These are phyloP conservation scores for Candida hungchunana DNA, from an alignment of 805 yeast species.

Conservation along the genomic window DNA sequence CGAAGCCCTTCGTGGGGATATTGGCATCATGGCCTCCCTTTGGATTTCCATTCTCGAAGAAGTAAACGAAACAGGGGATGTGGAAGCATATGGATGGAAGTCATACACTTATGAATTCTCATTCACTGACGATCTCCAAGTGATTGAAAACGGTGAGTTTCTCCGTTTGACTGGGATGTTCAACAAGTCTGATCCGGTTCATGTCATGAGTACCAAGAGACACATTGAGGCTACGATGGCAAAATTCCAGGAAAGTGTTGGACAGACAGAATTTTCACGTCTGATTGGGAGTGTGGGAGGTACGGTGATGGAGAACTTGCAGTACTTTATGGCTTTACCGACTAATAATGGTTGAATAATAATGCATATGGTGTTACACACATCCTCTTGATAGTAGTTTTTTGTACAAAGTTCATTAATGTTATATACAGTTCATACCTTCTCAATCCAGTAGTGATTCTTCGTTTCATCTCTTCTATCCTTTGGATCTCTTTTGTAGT, in stretches of 20 bases:
- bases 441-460: slow-evolving; percentile 27
- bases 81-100: slow-evolving; percentile 46
- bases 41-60: slow-evolving; percentile 68
- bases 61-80: slow-evolving; percentile 65
- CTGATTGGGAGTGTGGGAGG: too few relatives aligned
- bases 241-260: too few relatives aligned
- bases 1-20: slow-evolving; percentile 27
- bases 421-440: slow-evolving; percentile 18
- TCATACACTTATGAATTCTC: slow-evolving; percentile 30
- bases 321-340: slow-evolving; percentile 19
- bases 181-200: too few relatives aligned
- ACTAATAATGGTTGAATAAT: slow-evolving; percentile 6
- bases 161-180: too few relatives aligned
- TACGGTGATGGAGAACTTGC: too few relatives aligned
- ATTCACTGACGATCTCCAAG: slow-evolving; percentile 20
- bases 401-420: background rate
- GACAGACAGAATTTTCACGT: too few relatives aligned
- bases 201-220: too few relatives aligned
- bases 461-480: slow-evolving; percentile 21
- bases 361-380: background rate
- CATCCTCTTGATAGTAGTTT: background rate
- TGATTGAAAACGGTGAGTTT: too few relatives aligned
- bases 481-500: slow-evolving; percentile 19
- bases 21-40: slow-evolving; percentile 33
- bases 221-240: too few relatives aligned